phyloP scores from a whole-genome alignment of 805 yeast genomes.

The Yarrowia sp. region DNA sequence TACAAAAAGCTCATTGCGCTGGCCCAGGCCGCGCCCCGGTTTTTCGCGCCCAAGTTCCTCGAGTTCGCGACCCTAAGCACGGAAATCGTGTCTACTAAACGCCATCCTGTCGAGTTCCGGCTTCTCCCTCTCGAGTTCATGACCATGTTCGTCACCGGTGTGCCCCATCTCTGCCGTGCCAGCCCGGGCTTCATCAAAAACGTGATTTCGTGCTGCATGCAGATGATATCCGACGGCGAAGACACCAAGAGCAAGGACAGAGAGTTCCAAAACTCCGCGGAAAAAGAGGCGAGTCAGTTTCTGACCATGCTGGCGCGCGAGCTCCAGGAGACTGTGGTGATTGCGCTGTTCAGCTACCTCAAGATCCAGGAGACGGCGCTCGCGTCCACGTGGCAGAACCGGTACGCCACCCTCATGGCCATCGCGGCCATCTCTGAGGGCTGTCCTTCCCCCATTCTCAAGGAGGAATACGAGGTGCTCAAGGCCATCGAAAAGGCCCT shows the following conservation, averaged over 20 bases:
- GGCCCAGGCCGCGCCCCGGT: constrained; percentile 18
- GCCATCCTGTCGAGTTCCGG: constrained; percentile 34
- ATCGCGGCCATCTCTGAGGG: constrained; percentile 97
- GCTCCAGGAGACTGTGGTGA: constrained; percentile 30
- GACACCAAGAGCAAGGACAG: constrained; percentile 28
- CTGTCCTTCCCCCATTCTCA: constrained; percentile 83
- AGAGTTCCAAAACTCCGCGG: constrained; percentile 10
- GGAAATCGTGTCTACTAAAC: constrained; percentile 26
- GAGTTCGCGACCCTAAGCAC: constrained; percentile 25
- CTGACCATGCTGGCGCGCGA: constrained; percentile 34
- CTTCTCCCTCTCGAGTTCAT: constrained; percentile 38
- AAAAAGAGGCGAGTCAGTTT: constrained; percentile 27
- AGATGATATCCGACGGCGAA: constrained; percentile 30
- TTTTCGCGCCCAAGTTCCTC: constrained; percentile 22
- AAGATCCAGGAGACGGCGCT: constrained; percentile 24
- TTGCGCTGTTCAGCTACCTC: constrained; percentile 17
- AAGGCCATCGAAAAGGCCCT: constrained; percentile 87
- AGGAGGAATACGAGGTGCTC: constrained; percentile 79
- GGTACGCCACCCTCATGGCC: constrained; percentile 97
- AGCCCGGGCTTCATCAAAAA: constrained; percentile 25
- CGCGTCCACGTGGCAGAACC: constrained; percentile 76
- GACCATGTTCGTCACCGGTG: constrained; percentile 36
- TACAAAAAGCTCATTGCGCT: constrained; percentile 31
- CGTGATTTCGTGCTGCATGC: constrained; percentile 25
- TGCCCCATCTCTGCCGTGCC: constrained; percentile 31